A percentile compares a stretch with the other conserved stretches of the same genome.
Evolutionary conservation across 2,329 filamentous ascomycete genomes (phyloP).

Genomic region (Venturia effusa): DNA sequence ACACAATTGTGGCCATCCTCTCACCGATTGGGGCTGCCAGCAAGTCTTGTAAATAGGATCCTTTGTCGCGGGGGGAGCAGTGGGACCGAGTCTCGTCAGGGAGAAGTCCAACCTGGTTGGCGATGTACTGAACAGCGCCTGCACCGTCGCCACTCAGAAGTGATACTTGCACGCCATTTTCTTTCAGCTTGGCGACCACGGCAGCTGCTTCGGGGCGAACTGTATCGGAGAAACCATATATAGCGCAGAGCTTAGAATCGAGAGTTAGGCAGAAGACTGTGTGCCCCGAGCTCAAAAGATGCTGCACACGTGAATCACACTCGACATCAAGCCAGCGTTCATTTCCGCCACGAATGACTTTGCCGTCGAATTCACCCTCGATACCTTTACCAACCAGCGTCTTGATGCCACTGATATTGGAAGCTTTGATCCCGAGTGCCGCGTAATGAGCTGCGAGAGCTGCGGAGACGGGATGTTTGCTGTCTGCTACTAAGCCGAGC

Average conservation of each 20-base stretch:
- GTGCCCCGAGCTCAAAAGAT: conserved; percentile 31
- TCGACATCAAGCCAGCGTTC: conserved; percentile 35
- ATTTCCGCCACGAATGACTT: conserved; percentile 34
- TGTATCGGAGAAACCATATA: conserved; percentile 40
- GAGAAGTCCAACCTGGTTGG: conserved; percentile 29
- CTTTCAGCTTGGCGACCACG: conserved; percentile 40
- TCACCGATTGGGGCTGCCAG: neutral
- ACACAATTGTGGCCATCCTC: conserved; percentile 42
- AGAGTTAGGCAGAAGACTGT: conserved; percentile 49
- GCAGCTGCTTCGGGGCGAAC: conserved; percentile 39
- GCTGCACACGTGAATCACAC: conserved; percentile 19
- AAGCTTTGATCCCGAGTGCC: neutral
- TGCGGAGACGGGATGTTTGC: conserved; percentile 42
- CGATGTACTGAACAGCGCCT: conserved; percentile 31
- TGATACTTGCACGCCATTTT: conserved; percentile 39
- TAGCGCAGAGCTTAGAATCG: conserved; percentile 29
- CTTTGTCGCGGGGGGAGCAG: conserved; percentile 44
- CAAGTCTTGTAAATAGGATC: conserved; percentile 35
- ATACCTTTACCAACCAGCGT: conserved; percentile 35
- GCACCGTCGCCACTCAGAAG: conserved; percentile 48
- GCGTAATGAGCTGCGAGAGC: conserved; percentile 36
- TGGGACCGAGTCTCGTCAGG: conserved; percentile 30
- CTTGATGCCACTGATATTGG: conserved; percentile 18
- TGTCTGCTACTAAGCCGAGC: conserved; percentile 32
- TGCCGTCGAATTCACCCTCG: conserved; percentile 23